Base-by-base conservation (phyloP, 2,329 filamentous ascomycete species). In the Monosporascus sp. region DNA sequence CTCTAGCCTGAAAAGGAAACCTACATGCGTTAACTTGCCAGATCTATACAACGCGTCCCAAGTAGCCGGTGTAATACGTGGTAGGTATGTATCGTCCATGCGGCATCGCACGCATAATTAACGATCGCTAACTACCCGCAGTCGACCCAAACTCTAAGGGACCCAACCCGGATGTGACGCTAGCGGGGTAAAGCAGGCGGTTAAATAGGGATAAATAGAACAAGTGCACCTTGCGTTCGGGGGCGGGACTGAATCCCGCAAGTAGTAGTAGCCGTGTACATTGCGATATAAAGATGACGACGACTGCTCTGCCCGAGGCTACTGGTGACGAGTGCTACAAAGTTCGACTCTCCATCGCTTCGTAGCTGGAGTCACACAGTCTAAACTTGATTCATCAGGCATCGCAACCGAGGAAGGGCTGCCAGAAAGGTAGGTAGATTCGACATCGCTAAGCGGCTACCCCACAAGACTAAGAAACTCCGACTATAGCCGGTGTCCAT, bases 181-280 rank as follows among this genome's bases (percentile, higher is more conserved):
- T 50, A 59, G 59, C 47, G 58, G 50, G 56, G 60, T 51, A 52
- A 54, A 46, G 51, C 56, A 36, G 57, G 55, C 69, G 69, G 69
- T 60, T 71, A 70, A 71, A 71, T 70, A 62, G 61, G 68, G 68
- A 66, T 70, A 70, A 71, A 71, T 69, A 56, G 58, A 45, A 49
- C 40, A 56, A 54, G 49, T 44, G 50, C 46, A 57, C 46, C 58
- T 55, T 55, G 55, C 54, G 57, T 61, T 63, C 62, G 58, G 61
- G 56, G 54, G 50, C 58, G 59, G 56, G 53, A 55, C 52, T 36
- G 54, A 58, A 55, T 31, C 56, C 54, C 56, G 50, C 50, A 27
- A 37, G 41, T 45, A 3, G 4, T 11, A 34, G 31, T 11, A 34
- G 31, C 31, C 31, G 1, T 9, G 31, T 5, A 3, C 31, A 34